Evolutionary conservation across 1,139 yeast genomes (phyloP).

Genomic region (Kodamaea fungicola): DNA sequence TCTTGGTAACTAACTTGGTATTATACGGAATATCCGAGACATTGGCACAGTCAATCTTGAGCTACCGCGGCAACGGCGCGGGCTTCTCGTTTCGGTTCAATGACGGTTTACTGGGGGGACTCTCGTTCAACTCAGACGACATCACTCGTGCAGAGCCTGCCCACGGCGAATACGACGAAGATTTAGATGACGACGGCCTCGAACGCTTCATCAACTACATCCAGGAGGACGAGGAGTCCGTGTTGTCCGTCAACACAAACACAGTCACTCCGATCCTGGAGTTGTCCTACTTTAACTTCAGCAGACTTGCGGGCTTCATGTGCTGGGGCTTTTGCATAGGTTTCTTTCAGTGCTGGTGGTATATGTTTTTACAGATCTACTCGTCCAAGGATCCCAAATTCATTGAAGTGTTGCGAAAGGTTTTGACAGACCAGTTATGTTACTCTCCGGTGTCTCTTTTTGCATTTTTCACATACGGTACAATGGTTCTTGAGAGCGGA

Average conservation of each 20-base stretch:
- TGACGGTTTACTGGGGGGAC: constrained; percentile 10
- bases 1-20: constrained; percentile 77
- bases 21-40: constrained; percentile 88
- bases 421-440: constrained; percentile 82
- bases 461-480: constrained; percentile 80
- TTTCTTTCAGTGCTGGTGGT: constrained; percentile 87
- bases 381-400: constrained; percentile 76
- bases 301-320: constrained; percentile 76
- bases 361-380: constrained; percentile 75
- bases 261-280: constrained; percentile 11
- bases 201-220: constrained; percentile 37
- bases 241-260: constrained; percentile 1
- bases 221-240: constrained; percentile 24
- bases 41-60: constrained; percentile 70
- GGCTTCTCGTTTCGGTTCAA: constrained; percentile 18
- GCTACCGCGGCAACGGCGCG: constrained; percentile 27
- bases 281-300: constrained; percentile 54
- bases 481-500: constrained; percentile 76
- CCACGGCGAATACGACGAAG: constrained; percentile 13
- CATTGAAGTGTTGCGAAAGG: constrained; percentile 80
- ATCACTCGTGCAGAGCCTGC: constrained; percentile 5
- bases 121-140: constrained; percentile 14
- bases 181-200: constrained; percentile 27
- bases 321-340: constrained; percentile 85
- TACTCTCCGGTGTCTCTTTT: constrained; percentile 85